Base-by-base conservation (phyloP, 345 rosid genomes). In the Gossypium herbaceum region DNA sequence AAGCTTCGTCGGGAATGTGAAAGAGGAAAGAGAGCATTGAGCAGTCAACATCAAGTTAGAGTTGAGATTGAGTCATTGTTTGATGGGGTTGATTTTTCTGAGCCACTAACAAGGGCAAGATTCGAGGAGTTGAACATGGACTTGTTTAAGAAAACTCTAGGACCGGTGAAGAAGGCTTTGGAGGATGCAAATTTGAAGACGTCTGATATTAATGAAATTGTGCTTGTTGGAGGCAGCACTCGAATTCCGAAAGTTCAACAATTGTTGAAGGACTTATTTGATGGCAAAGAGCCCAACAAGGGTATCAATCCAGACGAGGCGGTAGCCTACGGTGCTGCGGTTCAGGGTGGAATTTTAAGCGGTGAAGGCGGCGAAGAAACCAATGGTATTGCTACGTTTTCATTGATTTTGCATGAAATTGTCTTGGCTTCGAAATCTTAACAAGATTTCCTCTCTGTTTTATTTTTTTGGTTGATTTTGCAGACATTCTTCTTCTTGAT, bases 21-120 rank as follows among this genome's bases (percentile, higher is more conserved):
- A 65, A 73, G 87, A 34, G 85, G 85, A 62, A 84, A 84, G 80
- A 78, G 87, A 71, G 87, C 87, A 57, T 81, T 84, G 39, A 84
- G 87, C 27, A 84, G 87, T 74, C 87, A 84, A 78, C 87, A 84
- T 24, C 87, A 84, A 64, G 85, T 84, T 68, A 81, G 87, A 0
- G 85, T 84, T 34, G 87, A 84, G 62, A 82, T 84, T 41, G 87
- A 84, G 24, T 80, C 87, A 1, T 81, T 84, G 19, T 73, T 77
- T 59, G 84, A 82, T 60, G 87, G 87, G 3, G 11, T 80, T 2
- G 87, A 84, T 68, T 84, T 84, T 83, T 84, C 87, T 2, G 75
- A 58, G 67, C 55, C 75, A 56, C 59, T 72, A 66, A 57, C 75
- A 4, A 57, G 75, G 55, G 75, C 75, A 3, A 72, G 65, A n/a